Conservation (phyloP, 305 asterid species). For the Fraxinus greggii region DNA sequence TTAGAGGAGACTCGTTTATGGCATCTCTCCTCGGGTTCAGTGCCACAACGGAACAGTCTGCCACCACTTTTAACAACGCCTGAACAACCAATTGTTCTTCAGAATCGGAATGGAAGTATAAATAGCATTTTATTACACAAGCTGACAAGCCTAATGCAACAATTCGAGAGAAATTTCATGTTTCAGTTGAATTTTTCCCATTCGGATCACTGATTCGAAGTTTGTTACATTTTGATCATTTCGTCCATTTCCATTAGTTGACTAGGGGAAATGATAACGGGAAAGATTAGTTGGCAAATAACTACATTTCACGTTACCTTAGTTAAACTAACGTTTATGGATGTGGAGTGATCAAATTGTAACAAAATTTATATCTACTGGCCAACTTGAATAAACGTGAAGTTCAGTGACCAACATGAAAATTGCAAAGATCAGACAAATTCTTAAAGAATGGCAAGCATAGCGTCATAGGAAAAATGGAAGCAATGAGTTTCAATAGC, state of each 20-base stretch:
- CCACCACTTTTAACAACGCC: conserved; percentile 89
- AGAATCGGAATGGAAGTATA: conserved; percentile 8
- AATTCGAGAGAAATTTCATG: background rate
- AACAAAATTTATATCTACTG: background rate
- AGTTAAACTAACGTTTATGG: background rate
- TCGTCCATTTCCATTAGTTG: background rate
- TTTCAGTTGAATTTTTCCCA: background rate
- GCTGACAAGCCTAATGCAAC: background rate
- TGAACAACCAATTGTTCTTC: conserved; percentile 30
- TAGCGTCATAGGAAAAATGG: background rate
- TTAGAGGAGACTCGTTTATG: conserved; percentile 78
- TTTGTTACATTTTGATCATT: background rate
- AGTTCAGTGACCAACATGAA: background rate
- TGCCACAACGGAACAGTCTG: conserved; percentile 72
- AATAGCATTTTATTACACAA: background rate
- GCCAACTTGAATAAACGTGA: background rate
- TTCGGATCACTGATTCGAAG: background rate
- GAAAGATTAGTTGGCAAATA: background rate
- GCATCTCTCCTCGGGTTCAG: conserved; percentile 77
- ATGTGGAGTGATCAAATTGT: background rate
- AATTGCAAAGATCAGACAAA: background rate
- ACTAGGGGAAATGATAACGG: background rate
- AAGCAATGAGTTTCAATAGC: background rate
- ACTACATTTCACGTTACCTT: background rate
- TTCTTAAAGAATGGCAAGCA: background rate